These are phyloP conservation scores for Candida neerlandica DNA, from an alignment of 1,139 yeast genomes.

Conservation along the genomic window DNA sequence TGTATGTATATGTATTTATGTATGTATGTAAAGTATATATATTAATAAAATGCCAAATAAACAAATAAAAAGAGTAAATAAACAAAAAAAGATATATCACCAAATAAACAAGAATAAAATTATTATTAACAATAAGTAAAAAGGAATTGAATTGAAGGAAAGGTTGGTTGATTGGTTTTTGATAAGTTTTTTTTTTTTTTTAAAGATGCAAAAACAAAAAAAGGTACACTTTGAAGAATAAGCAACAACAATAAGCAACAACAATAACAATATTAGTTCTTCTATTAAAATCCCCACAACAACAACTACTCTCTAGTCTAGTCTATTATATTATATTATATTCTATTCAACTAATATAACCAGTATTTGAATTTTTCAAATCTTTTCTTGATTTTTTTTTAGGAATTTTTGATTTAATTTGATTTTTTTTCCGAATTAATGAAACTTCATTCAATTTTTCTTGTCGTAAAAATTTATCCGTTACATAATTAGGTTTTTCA, in stretches of 20 bases:
- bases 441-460: conserved; percentile 40
- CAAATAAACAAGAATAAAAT: neutral
- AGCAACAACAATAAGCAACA: neutral
- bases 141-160: neutral
- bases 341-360: neutral
- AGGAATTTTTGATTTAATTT: conserved; percentile 12
- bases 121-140: neutral
- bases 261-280: too few species aligned
- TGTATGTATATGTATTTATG: neutral
- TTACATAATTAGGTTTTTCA: conserved; percentile 44
- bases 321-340: too few species aligned
- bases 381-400: conserved; percentile 9
- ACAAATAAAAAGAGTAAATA: neutral
- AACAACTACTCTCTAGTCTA: too few species aligned
- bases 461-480: conserved; percentile 37
- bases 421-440: conserved; percentile 33
- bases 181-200: neutral
- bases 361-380: neutral
- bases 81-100: neutral
- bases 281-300: too few species aligned
- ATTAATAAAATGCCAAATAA: neutral
- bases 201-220: neutral
- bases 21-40: neutral
- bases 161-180: too few species aligned
- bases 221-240: neutral